Evolutionary conservation across 208 protist species (phyloP).

Genomic region (Wallacemonas sp.): DNA sequence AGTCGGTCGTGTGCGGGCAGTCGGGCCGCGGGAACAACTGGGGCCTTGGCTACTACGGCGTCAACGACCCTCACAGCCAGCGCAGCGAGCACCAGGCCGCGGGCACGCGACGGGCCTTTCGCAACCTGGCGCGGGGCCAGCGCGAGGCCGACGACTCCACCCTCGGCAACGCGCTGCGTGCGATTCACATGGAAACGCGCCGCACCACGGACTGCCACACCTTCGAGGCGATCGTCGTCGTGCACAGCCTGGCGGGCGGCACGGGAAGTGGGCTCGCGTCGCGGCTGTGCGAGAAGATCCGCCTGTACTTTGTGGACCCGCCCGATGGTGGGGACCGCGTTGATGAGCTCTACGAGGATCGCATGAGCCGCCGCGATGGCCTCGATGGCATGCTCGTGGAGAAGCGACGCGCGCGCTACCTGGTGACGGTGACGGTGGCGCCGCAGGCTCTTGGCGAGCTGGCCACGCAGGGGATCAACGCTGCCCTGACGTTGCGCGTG

Average conservation of each 20-base stretch:
- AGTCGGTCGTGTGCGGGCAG: slow-evolving; percentile 81
- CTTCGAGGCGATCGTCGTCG: slow-evolving; percentile 78
- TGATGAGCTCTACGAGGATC: slow-evolving; percentile 55
- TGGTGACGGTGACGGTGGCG: slow-evolving; percentile 72
- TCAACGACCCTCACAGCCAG: slow-evolving; percentile 38
- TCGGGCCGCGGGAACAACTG: slow-evolving; percentile 88
- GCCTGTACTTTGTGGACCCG: slow-evolving; percentile 81
- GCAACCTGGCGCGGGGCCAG: slow-evolving; percentile 59
- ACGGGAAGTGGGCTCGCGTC: slow-evolving; percentile 86
- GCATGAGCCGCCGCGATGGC: slow-evolving; percentile 59
- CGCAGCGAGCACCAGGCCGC: slow-evolving; percentile 44
- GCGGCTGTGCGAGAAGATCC: slow-evolving; percentile 75
- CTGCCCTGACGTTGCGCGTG: slow-evolving; percentile 64
- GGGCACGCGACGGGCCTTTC: slow-evolving; percentile 41
- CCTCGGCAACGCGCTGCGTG: slow-evolving; percentile 55
- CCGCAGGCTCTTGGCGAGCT: slow-evolving; percentile 73
- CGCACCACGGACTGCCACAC: slow-evolving; percentile 45
- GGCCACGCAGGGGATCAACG: slow-evolving; percentile 78
- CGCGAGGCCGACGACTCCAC: slow-evolving; percentile 61
- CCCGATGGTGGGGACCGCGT: slow-evolving; percentile 23
- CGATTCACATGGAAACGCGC: slow-evolving; percentile 75
- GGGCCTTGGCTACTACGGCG: slow-evolving; percentile 84
- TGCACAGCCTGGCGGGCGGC: slow-evolving; percentile 87
- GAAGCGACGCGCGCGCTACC: slow-evolving; percentile 66
- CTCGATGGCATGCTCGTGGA: slow-evolving; percentile 73